Conservation (phyloP, 2,329 filamentous ascomycete species). For the Drechslerella coelobrocha region DNA sequence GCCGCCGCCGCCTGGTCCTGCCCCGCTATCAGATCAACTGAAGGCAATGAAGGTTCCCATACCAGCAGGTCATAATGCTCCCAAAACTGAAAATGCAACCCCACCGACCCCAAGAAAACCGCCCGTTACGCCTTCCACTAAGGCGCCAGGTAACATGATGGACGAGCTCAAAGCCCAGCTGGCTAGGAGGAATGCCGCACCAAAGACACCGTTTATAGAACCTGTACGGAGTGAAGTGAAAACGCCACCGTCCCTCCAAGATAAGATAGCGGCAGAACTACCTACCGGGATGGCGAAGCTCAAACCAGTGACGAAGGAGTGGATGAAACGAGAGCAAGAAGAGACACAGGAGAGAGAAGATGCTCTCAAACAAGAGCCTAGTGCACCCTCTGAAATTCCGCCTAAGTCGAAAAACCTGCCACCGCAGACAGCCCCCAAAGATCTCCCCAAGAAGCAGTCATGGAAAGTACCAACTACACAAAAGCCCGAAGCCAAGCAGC, state of each 20-base stretch:
- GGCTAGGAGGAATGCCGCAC: background rate
- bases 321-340: constrained; percentile 6
- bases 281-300: constrained; percentile 1
- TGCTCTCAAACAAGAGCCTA: background rate
- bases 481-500: too few relatives aligned
- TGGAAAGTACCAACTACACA: too few relatives aligned
- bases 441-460: background rate
- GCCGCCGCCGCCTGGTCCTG: background rate
- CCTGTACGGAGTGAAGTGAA: background rate
- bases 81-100: background rate
- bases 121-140: background rate
- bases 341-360: constrained; percentile 6
- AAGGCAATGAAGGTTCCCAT: background rate
- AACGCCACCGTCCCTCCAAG: constrained; percentile 3
- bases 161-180: constrained; percentile 15
- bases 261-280: constrained; percentile 3
- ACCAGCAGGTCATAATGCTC: too few relatives aligned
- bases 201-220: constrained; percentile 1
- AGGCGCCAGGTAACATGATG: background rate
- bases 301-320: background rate
- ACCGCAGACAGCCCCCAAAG: background rate
- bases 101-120: background rate
- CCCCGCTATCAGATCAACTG: background rate
- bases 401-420: background rate
- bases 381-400: background rate